These are phyloP conservation scores for Pezicula carpinea DNA, from an alignment of 2,329 filamentous ascomycete genomes.

Conservation along the genomic window DNA sequence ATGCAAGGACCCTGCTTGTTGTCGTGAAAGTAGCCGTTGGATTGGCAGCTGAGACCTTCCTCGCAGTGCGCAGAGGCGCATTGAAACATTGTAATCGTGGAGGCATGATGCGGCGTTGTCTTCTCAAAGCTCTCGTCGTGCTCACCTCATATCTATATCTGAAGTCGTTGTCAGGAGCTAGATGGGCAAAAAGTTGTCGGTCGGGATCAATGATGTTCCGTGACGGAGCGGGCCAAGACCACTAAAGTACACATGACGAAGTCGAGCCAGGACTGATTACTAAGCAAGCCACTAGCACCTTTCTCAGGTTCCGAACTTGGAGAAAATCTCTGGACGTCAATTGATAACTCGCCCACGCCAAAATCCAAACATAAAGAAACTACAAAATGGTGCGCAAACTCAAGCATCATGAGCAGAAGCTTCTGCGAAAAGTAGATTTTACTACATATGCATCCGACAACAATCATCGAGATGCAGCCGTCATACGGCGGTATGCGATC, in stretches of 20 bases:
- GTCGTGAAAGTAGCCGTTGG: conserved; percentile 23
- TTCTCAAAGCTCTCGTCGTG: not conserved
- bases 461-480: conserved; percentile 74
- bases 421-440: conserved; percentile 89
- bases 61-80: conserved; percentile 9
- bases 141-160: too few relatives aligned
- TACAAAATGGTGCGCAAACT: conserved; percentile 82
- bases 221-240: conserved; percentile 2
- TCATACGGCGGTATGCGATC: conserved; percentile 85
- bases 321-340: conserved; percentile 10
- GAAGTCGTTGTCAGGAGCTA: conserved; percentile 1
- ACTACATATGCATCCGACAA: conserved; percentile 88
- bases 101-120: conserved; percentile 16
- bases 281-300: too few relatives aligned
- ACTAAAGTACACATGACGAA: conserved; percentile 4
- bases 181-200: conserved; percentile 10
- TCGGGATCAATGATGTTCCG: conserved; percentile 15
- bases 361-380: conserved; percentile 1
- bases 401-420: conserved; percentile 95
- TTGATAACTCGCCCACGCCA: conserved; percentile 2
- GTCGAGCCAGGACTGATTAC: too few relatives aligned
- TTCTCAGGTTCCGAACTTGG: too few relatives aligned
- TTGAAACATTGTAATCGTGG: conserved; percentile 27
- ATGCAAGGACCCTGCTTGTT: conserved; percentile 11
- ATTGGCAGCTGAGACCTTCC: conserved; percentile 5